Conservation (phyloP, 2,329 filamentous ascomycete species). For the Myriosclerotinia curreyana region DNA sequence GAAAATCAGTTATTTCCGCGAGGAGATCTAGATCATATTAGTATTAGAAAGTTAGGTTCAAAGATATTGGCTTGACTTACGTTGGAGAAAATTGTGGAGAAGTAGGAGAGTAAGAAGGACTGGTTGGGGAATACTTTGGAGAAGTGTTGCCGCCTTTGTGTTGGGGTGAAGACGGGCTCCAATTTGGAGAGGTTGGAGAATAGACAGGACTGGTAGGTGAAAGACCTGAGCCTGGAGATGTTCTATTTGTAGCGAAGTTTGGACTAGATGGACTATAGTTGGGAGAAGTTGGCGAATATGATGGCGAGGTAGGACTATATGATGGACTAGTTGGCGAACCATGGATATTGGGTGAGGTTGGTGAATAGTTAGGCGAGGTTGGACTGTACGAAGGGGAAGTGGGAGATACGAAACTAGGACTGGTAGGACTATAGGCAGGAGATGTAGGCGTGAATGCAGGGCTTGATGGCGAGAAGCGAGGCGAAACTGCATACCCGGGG, state of each 20-base stretch:
- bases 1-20: constrained; percentile 26
- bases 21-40: constrained; percentile 31
- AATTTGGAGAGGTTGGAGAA: constrained; percentile 37
- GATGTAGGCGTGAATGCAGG: constrained; percentile 41
- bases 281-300: constrained; percentile 38
- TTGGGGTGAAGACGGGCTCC: constrained; percentile 37
- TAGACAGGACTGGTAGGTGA: constrained; percentile 39
- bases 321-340: constrained; percentile 36
- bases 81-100: constrained; percentile 37
- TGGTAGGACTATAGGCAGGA: constrained; percentile 39
- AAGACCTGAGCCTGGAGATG: constrained; percentile 34
- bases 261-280: constrained; percentile 38
- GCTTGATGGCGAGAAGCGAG: constrained; percentile 58
- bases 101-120: constrained; percentile 34
- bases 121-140: constrained; percentile 41
- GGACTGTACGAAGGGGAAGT: constrained; percentile 68
- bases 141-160: constrained; percentile 38
- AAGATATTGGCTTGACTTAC: constrained; percentile 23
- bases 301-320: constrained; percentile 37
- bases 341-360: constrained; percentile 37
- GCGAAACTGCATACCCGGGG: constrained; percentile 48
- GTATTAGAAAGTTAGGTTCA: not conserved
- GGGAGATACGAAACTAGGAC: constrained; percentile 43
- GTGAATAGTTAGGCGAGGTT: constrained; percentile 46
- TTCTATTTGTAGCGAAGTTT: constrained; percentile 33